Percentiles rank a stretch among this genome's conserved stretches.
Evolutionary conservation across 176 grass and related monocot genomes (phyloP).

Genomic region (Rhynchospora tenuis): DNA sequence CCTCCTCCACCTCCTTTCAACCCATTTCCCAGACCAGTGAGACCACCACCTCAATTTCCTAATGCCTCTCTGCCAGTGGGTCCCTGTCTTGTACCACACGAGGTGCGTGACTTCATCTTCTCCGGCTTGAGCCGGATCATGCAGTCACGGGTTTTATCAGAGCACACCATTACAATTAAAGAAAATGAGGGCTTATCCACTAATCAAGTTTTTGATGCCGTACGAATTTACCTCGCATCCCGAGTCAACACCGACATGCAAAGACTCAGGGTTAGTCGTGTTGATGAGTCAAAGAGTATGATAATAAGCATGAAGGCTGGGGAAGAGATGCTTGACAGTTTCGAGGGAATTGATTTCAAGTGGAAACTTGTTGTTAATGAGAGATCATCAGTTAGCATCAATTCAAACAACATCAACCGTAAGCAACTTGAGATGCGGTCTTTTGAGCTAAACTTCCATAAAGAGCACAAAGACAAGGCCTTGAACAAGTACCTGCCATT

Average conservation of each 20-base stretch:
- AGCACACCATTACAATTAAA: slow-evolving; percentile 63
- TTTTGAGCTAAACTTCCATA: slow-evolving; percentile 72
- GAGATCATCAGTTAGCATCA: neutral
- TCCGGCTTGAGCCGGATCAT: slow-evolving; percentile 41
- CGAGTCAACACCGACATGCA: slow-evolving; percentile 63
- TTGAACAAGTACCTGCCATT: slow-evolving; percentile 60
- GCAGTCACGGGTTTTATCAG: slow-evolving; percentile 40
- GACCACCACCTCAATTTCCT: no score
- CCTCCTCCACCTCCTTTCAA: no score
- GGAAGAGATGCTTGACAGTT: slow-evolving; percentile 67
- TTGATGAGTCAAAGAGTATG: slow-evolving; percentile 52
- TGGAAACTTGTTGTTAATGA: slow-evolving; percentile 58
- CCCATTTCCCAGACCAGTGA: no score
- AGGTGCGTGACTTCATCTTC: slow-evolving; percentile 54
- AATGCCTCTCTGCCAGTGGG: no score
- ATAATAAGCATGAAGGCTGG: slow-evolving; percentile 61
- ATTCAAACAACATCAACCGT: slow-evolving; percentile 1
- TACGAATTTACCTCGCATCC: slow-evolving; percentile 50
- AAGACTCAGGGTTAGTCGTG: slow-evolving; percentile 54
- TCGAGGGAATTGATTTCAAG: slow-evolving; percentile 61
- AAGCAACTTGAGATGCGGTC: slow-evolving; percentile 31
- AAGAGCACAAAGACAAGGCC: slow-evolving; percentile 61
- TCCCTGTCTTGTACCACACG: slow-evolving; percentile 60
- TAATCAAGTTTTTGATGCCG: slow-evolving; percentile 71
- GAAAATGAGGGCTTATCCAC: slow-evolving; percentile 47